Evolutionary conservation across 2,329 filamentous ascomycete species (phyloP).

Genomic region (Epichloe typhina): DNA sequence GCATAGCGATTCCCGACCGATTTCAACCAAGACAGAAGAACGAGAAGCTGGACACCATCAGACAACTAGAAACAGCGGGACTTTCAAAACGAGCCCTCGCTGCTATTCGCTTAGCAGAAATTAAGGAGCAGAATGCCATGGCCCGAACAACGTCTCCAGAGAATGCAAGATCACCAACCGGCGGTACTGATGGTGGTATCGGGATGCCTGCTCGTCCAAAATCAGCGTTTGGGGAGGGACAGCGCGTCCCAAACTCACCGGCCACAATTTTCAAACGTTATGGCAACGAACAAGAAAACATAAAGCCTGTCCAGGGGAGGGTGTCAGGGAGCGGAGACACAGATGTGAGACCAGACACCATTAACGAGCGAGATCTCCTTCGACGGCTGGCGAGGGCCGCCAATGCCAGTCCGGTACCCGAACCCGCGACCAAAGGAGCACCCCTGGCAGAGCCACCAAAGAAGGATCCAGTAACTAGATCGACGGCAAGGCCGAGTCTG

Average conservation of each 20-base stretch:
- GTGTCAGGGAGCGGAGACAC: background rate
- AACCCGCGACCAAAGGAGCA: slow-evolving; percentile 13
- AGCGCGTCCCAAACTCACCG: slow-evolving; percentile 24
- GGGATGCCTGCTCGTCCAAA: slow-evolving; percentile 4
- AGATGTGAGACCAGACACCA: background rate
- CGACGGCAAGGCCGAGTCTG: slow-evolving; percentile 5
- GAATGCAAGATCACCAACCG: slow-evolving; percentile 19
- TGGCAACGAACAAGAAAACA: slow-evolving; percentile 5
- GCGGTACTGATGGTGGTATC: slow-evolving; percentile 11
- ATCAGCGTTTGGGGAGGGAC: slow-evolving; percentile 8
- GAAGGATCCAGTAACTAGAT: background rate
- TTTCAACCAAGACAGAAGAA: slow-evolving; percentile 21
- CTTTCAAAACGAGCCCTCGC: slow-evolving; percentile 34
- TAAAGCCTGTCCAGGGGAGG: background rate
- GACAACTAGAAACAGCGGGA: slow-evolving; percentile 28
- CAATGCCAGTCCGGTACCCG: slow-evolving; percentile 29
- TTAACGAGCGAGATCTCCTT: slow-evolving; percentile 31
- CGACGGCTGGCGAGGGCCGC: slow-evolving; percentile 34
- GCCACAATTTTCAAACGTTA: slow-evolving; percentile 25
- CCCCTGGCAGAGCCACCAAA: background rate
- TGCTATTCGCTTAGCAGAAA: slow-evolving; percentile 38
- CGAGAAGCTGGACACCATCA: slow-evolving; percentile 37
- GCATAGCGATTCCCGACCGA: slow-evolving; percentile 19
- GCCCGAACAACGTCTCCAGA: slow-evolving; percentile 31
- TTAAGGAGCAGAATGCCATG: slow-evolving; percentile 35